Evolutionary conservation across 2,329 filamentous ascomycete species (phyloP).

Genomic region (Tothia fuscella): DNA sequence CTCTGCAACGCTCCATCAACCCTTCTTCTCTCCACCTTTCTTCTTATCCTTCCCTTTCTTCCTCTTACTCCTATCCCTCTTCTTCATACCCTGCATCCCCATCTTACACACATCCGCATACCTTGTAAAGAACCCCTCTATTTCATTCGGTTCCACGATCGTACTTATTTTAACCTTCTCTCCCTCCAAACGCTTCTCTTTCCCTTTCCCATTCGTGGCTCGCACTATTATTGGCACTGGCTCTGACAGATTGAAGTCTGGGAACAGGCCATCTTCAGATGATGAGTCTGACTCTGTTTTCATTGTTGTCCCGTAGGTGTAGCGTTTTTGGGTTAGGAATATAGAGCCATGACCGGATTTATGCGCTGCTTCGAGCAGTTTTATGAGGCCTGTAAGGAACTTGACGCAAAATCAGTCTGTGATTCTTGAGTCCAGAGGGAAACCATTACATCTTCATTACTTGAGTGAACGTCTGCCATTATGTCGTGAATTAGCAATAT

Average conservation of each 20-base stretch:
- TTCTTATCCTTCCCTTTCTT: conserved; percentile 64
- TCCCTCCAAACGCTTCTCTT: conserved; percentile 39
- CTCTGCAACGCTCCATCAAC: too few species aligned
- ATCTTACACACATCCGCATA: conserved; percentile 88
- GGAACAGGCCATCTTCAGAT: conserved; percentile 36
- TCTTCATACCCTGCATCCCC: conserved; percentile 83
- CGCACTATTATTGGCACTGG: conserved; percentile 68
- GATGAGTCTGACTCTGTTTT: conserved; percentile 19
- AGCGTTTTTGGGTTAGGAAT: conserved; percentile 63
- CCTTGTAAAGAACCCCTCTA: conserved; percentile 68
- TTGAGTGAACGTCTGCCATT: conserved; percentile 38
- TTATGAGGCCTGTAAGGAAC: conserved; percentile 61
- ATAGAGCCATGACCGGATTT: conserved; percentile 61
- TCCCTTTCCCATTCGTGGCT: conserved; percentile 63
- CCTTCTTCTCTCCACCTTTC: conserved; percentile 17
- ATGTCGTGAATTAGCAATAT: conserved; percentile 17
- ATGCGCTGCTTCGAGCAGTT: conserved; percentile 56
- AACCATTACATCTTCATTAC: conserved; percentile 46
- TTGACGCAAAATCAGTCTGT: conserved; percentile 24
- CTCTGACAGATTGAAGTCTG: conserved; percentile 46
- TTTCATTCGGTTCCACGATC: conserved; percentile 59
- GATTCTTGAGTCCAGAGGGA: not conserved
- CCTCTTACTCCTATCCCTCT: conserved; percentile 78
- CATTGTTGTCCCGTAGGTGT: conserved; percentile 30
- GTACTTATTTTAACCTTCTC: conserved; percentile 69